Evolutionary conservation across 306 rosid species (phyloP).

Genomic region (Amphicarpaea edgeworthii): DNA sequence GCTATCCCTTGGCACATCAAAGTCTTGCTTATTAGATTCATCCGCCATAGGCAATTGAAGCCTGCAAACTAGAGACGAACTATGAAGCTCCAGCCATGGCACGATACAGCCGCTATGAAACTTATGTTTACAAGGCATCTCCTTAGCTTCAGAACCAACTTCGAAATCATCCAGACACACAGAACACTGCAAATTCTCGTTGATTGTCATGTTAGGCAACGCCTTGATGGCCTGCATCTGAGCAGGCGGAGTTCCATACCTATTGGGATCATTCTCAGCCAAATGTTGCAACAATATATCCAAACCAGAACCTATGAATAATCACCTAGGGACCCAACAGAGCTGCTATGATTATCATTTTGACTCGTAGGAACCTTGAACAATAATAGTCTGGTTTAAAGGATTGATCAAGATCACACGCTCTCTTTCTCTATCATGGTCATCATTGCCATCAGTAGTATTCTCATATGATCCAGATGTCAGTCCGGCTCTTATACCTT

Average conservation of each 20-base stretch:
- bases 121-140: slow-evolving; percentile 90
- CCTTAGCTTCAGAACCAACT: slow-evolving; percentile 63
- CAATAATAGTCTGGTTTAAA: slow-evolving; percentile 66
- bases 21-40: slow-evolving; percentile 69
- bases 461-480: slow-evolving; percentile 61
- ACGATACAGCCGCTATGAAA: slow-evolving; percentile 74
- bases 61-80: slow-evolving; percentile 39
- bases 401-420: slow-evolving; percentile 70
- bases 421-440: slow-evolving; percentile 56
- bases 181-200: slow-evolving; percentile 69
- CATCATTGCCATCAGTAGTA: slow-evolving; percentile 45
- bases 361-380: slow-evolving; percentile 58
- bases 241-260: slow-evolving; percentile 84
- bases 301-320: slow-evolving; percentile 76
- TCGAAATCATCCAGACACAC: slow-evolving; percentile 86
- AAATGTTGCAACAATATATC: slow-evolving; percentile 79
- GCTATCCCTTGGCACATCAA: slow-evolving; percentile 52
- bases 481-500: slow-evolving; percentile 75
- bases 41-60: slow-evolving; percentile 66
- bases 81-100: slow-evolving; percentile 66
- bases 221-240: slow-evolving; percentile 74
- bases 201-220: slow-evolving; percentile 61
- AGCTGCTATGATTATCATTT: slow-evolving; percentile 50
- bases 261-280: slow-evolving; percentile 84
- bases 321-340: slow-evolving; percentile 75